These are phyloP conservation scores for Pseudonitzschia multiseries DNA, from an alignment of 108 stramenopile genomes.

Conservation along the genomic window DNA sequence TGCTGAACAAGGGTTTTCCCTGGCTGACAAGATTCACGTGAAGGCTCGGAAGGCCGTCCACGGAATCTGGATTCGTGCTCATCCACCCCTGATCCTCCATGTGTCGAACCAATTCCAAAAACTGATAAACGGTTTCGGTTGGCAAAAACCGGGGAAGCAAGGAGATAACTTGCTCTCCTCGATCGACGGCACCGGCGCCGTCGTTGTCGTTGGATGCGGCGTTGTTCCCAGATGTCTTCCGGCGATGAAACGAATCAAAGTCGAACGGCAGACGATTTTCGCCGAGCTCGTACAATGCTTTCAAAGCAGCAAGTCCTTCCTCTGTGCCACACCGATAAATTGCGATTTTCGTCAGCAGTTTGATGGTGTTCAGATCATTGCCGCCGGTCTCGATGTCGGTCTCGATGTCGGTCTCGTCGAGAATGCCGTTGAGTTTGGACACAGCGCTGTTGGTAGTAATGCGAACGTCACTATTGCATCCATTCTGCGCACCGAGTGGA, in stretches of 20 bases:
- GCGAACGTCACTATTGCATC: constrained; percentile 37
- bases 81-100: constrained; percentile 51
- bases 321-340: constrained; percentile 8
- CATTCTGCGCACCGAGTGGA: constrained; percentile 11
- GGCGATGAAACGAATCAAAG: constrained; percentile 12
- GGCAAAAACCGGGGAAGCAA: constrained; percentile 28
- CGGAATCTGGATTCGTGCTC: constrained; percentile 72
- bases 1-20: constrained; percentile 48
- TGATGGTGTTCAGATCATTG: neutral
- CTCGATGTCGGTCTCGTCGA: constrained; percentile 11
- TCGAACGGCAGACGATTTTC: constrained; percentile 27
- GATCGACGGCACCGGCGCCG: neutral
- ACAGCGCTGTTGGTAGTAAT: neutral
- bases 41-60: constrained; percentile 72
- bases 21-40: constrained; percentile 68
- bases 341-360: constrained; percentile 1
- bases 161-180: constrained; percentile 18
- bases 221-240: neutral
- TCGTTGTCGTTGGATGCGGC: neutral
- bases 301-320: constrained; percentile 26
- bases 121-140: constrained; percentile 3
- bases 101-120: constrained; percentile 19
- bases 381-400: neutral
- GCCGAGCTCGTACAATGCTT: constrained; percentile 7
- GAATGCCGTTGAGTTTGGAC: constrained; percentile 25